Conservation (phyloP, 2,329 filamentous ascomycete genomes). For the Furcasterigmium furcatum region DNA sequence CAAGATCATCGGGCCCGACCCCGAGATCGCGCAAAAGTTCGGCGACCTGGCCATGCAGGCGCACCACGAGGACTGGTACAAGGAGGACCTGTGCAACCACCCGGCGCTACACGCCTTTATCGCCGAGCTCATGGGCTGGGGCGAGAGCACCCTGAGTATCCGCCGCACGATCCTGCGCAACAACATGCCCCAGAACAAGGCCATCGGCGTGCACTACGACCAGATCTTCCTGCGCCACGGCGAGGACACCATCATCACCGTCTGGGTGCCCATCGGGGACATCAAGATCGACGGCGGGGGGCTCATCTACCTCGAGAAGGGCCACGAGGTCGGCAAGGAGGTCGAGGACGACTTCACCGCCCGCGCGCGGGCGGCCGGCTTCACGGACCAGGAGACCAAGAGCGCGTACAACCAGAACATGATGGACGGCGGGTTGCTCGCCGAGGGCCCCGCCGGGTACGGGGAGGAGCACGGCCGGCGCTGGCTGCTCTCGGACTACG, state of each 20-base stretch:
- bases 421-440: conserved; percentile 52
- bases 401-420: conserved; percentile 57
- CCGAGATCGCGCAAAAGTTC: conserved; percentile 14
- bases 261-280: conserved; percentile 56
- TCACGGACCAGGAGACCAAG: conserved; percentile 48
- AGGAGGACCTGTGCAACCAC: conserved; percentile 48
- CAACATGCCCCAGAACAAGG: conserved; percentile 53
- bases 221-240: conserved; percentile 55
- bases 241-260: conserved; percentile 51
- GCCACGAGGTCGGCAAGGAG: conserved; percentile 23
- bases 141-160: conserved; percentile 35
- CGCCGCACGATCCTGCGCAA: conserved; percentile 49
- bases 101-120: conserved; percentile 46
- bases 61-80: conserved; percentile 49
- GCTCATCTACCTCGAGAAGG: conserved; percentile 55
- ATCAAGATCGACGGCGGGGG: conserved; percentile 52
- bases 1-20: background rate
- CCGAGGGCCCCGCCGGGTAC: conserved; percentile 25
- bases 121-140: conserved; percentile 50
- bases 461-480: conserved; percentile 18
- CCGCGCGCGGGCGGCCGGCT: conserved; percentile 35
- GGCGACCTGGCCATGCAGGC: conserved; percentile 44
- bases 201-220: conserved; percentile 59
- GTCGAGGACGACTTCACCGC: conserved; percentile 46
- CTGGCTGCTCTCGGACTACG: conserved; percentile 33